phyloP scores from a whole-genome alignment of 2,329 filamentous ascomycete genomes.

The Madurella fahalii region DNA sequence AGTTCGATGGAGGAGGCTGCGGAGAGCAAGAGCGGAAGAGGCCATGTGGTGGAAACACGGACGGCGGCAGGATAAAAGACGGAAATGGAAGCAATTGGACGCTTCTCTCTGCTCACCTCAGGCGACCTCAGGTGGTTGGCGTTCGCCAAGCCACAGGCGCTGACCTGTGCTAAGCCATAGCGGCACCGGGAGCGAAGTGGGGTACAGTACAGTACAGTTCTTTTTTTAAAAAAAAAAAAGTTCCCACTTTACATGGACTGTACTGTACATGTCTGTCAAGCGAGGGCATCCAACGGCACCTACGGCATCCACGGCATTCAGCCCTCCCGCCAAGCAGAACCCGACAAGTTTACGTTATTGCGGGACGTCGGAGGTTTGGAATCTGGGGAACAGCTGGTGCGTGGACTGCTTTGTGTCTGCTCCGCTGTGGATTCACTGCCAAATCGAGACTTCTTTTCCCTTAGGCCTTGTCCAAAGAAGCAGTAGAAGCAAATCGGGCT shows the following conservation, averaged over 20 bases:
- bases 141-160: conserved; percentile 9
- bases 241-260: too few species aligned
- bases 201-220: conserved; percentile 1
- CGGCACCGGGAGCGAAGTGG: conserved; percentile 17
- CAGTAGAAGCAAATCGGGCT: too few species aligned
- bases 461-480: too few species aligned
- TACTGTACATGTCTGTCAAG: too few species aligned
- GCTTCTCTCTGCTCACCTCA: background rate
- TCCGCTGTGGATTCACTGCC: too few species aligned
- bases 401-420: too few species aligned
- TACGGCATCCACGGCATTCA: too few species aligned
- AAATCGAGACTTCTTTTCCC: too few species aligned
- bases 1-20: background rate
- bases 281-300: conserved; percentile 6
- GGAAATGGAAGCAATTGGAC: conserved; percentile 25
- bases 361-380: background rate
- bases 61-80: conserved; percentile 11
- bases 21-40: conserved; percentile 7
- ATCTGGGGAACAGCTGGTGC: too few species aligned
- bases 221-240: too few species aligned
- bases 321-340: too few species aligned
- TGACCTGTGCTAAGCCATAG: conserved; percentile 6
- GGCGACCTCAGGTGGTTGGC: conserved; percentile 23
- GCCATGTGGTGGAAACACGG: conserved; percentile 18
- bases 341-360: conserved; percentile 2